These are phyloP conservation scores for Henckelia pumila DNA, from an alignment of 257 asterid genomes.

Conservation along the genomic window DNA sequence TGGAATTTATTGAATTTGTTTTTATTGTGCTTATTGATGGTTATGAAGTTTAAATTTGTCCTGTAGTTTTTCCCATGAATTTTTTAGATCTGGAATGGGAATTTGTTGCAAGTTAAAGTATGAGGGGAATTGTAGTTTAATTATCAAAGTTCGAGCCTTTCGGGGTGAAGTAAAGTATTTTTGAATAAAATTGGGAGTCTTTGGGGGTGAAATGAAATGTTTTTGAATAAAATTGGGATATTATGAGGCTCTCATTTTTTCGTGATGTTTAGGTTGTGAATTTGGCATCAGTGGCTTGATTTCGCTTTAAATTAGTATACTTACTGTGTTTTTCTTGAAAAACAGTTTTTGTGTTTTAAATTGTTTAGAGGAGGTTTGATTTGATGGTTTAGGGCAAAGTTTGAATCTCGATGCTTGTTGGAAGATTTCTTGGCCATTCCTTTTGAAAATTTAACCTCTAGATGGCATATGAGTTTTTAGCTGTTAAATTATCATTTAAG, in stretches of 20 bases:
- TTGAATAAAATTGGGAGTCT: neutral
- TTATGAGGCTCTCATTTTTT: neutral
- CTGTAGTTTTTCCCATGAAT: neutral
- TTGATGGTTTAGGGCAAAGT: neutral
- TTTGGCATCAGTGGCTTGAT: neutral
- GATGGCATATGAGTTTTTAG: neutral
- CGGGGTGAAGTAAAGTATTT: conserved; percentile 3
- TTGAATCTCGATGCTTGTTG: neutral
- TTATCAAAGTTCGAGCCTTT: conserved; percentile 28
- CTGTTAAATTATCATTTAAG: no score
- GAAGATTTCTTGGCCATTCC: neutral
- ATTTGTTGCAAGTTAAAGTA: conserved; percentile 19
- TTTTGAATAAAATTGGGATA: conserved; percentile 4
- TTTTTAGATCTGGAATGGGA: conserved; percentile 29
- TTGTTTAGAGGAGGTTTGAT: neutral
- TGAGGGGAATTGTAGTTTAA: conserved; percentile 16
- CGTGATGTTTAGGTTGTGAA: neutral
- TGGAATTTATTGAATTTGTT: neutral
- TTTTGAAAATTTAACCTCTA: neutral
- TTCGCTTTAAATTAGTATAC: neutral
- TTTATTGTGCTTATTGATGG: conserved; percentile 10
- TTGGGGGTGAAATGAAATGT: conserved; percentile 10
- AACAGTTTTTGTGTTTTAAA: neutral
- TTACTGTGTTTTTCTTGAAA: neutral
- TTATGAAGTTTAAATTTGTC: no score